Evolutionary conservation across 306 rosid species (phyloP).

Genomic region (Erythrophleum fordii): DNA sequence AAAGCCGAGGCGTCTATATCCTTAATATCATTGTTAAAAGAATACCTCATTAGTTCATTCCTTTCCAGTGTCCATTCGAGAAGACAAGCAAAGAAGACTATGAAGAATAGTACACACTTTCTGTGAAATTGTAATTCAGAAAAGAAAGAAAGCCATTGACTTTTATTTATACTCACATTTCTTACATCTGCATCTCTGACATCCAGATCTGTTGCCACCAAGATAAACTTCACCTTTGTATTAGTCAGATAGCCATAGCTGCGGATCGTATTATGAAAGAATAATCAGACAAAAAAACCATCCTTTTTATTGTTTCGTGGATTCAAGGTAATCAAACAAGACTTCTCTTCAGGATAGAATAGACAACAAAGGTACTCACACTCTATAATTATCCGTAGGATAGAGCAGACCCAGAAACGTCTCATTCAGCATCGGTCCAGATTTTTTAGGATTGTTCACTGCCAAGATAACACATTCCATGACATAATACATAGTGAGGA

Average conservation of each 20-base stretch:
- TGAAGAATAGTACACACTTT: neutral
- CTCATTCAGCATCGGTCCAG: conserved; percentile 87
- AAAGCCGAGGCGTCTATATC: neutral
- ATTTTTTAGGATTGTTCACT: conserved; percentile 94
- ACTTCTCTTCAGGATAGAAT: neutral
- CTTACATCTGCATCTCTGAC: conserved; percentile 72
- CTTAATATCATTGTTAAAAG: conserved; percentile 4
- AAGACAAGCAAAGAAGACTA: neutral
- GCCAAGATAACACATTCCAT: conserved; percentile 36
- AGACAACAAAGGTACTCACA: conserved; percentile 62
- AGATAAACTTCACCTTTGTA: conserved; percentile 92
- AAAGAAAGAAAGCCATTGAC: conserved; percentile 28
- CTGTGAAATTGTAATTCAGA: neutral
- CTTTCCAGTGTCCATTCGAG: conserved; percentile 18
- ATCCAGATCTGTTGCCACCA: conserved; percentile 87
- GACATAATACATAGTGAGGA: neutral
- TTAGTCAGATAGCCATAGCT: conserved; percentile 95
- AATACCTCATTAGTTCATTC: neutral
- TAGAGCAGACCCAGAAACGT: conserved; percentile 90
- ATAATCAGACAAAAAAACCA: neutral
- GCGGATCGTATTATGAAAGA: conserved; percentile 29
- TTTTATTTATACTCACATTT: conserved; percentile 59
- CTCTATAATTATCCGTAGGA: conserved; percentile 94
- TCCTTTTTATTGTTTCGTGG: neutral
- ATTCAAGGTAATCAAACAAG: conserved; percentile 14